phyloP scores from a whole-genome alignment of 2,329 filamentous ascomycete species.

The Cladosporium velox region DNA sequence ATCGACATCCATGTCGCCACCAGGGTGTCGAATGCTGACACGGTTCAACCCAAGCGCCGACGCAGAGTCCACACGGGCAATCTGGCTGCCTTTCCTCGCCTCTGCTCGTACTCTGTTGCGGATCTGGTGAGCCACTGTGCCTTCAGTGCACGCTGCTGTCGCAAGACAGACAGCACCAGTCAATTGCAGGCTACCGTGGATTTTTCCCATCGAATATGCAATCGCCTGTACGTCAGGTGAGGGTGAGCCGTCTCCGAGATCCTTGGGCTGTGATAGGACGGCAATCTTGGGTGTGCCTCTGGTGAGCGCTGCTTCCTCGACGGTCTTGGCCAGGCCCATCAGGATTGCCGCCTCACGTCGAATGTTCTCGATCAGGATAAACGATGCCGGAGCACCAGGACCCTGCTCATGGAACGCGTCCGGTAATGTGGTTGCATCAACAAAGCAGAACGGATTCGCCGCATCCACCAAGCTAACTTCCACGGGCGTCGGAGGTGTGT shows the following conservation, averaged over 20 bases:
- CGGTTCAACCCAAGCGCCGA: constrained; percentile 6
- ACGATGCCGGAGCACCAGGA: constrained; percentile 21
- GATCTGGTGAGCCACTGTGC: constrained; percentile 32
- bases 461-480: constrained; percentile 28
- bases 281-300: constrained; percentile 32
- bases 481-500: constrained; percentile 21
- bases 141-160: constrained; percentile 35
- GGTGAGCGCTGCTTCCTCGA: constrained; percentile 28
- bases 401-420: constrained; percentile 16
- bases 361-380: constrained; percentile 27
- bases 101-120: background rate
- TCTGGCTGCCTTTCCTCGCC: background rate
- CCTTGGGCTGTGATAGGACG: constrained; percentile 25
- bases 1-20: constrained; percentile 35
- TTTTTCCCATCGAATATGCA: constrained; percentile 38
- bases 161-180: constrained; percentile 38
- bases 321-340: constrained; percentile 27
- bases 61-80: background rate
- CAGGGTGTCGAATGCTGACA: constrained; percentile 31
- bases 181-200: constrained; percentile 38
- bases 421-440: constrained; percentile 24
- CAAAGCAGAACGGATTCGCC: constrained; percentile 29
- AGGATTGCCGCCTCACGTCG: constrained; percentile 26
- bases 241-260: background rate
- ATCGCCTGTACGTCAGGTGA: constrained; percentile 28